These are phyloP conservation scores for Nigrograna mackinnonii DNA, from an alignment of 2,329 filamentous ascomycete species.

Conservation along the genomic window DNA sequence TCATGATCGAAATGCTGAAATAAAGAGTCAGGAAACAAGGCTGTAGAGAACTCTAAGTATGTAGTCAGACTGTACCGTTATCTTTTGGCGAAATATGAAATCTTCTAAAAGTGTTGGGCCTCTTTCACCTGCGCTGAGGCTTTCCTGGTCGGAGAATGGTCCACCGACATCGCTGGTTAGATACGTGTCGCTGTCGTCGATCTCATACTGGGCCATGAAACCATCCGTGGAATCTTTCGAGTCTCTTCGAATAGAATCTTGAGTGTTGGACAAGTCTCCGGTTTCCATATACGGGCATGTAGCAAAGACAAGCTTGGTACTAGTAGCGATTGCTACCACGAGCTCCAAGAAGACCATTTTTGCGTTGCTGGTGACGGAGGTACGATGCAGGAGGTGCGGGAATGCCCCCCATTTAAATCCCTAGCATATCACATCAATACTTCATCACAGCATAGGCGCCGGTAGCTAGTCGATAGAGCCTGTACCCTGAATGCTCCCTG, in stretches of 20 bases:
- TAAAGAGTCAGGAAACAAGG: neutral
- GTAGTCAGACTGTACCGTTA: constrained; percentile 17
- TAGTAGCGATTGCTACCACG: too few relatives aligned
- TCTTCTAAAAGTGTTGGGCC: constrained; percentile 73
- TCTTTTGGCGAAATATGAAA: constrained; percentile 72
- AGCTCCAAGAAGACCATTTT: too few relatives aligned
- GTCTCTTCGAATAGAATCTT: constrained; percentile 32
- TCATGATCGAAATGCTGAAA: constrained; percentile 67
- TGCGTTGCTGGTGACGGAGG: too few relatives aligned
- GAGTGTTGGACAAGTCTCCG: constrained; percentile 28
- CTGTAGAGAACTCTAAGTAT: constrained; percentile 16
- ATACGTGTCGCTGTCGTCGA: constrained; percentile 39
- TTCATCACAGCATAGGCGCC: too few relatives aligned
- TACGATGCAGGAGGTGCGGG: too few relatives aligned
- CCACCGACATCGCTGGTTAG: constrained; percentile 69
- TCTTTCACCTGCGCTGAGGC: constrained; percentile 67
- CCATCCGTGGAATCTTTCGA: constrained; percentile 27
- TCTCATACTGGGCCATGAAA: constrained; percentile 39
- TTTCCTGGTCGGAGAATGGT: constrained; percentile 68
- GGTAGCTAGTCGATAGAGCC: neutral
- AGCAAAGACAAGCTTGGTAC: constrained; percentile 5
- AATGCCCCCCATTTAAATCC: too few relatives aligned
- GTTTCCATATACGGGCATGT: constrained; percentile 42
- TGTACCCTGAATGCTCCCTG: neutral
- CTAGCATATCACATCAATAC: too few relatives aligned